phyloP scores from a whole-genome alignment of 2,329 filamentous ascomycete genomes.

The Pseudogymnoascus sp. region DNA sequence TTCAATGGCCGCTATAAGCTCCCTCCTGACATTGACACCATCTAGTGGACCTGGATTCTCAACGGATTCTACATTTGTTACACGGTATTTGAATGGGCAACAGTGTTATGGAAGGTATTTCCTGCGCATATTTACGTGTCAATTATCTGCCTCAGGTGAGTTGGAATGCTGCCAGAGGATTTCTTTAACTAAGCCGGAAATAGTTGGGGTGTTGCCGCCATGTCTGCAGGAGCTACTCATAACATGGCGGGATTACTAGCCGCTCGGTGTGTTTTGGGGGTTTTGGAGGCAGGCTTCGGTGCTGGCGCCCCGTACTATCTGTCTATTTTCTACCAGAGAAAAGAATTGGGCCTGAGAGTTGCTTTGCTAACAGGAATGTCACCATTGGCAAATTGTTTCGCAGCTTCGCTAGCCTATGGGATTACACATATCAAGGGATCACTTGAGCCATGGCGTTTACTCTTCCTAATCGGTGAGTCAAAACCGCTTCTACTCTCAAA shows the following conservation, averaged over 20 bases:
- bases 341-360: conserved; percentile 28
- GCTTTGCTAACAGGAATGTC: conserved; percentile 26
- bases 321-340: conserved; percentile 30
- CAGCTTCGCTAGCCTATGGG: conserved; percentile 30
- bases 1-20: not conserved
- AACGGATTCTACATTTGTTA: conserved; percentile 18
- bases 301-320: conserved; percentile 28
- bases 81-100: conserved; percentile 16
- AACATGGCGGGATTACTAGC: conserved; percentile 32
- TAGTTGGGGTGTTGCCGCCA: conserved; percentile 20
- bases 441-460: conserved; percentile 26
- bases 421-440: conserved; percentile 26
- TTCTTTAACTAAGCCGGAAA: not conserved
- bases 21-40: not conserved
- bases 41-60: conserved; percentile 14
- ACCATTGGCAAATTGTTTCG: conserved; percentile 31
- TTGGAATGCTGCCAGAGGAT: not conserved
- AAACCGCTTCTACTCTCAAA: conserved; percentile 10
- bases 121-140: conserved; percentile 22
- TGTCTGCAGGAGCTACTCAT: conserved; percentile 54
- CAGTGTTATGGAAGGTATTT: conserved; percentile 22
- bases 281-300: conserved; percentile 27
- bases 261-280: conserved; percentile 12
- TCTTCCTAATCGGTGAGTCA: conserved; percentile 24
- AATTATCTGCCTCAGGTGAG: conserved; percentile 18